A percentile compares a stretch with the other conserved stretches of the same genome.
These are phyloP conservation scores for Colletotrichum gloeosporioides DNA, from an alignment of 2,329 filamentous ascomycete genomes.

Conservation along the genomic window DNA sequence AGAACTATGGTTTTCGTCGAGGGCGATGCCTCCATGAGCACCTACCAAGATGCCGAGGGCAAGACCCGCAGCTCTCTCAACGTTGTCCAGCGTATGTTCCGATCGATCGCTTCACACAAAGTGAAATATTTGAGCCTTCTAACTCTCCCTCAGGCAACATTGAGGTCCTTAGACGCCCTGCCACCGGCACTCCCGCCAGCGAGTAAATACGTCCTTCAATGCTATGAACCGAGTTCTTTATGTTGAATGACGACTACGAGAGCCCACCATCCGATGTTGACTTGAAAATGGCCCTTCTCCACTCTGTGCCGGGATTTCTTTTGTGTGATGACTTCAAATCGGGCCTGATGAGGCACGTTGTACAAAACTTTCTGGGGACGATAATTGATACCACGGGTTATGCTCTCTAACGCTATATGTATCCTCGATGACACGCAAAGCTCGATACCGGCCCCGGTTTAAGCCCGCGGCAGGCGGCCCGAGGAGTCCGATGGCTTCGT, in stretches of 20 bases:
- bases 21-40: constrained; percentile 75
- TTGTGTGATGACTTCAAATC: constrained; percentile 3
- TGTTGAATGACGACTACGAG: background rate
- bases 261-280: background rate
- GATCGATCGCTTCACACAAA: background rate
- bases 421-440: background rate
- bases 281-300: background rate
- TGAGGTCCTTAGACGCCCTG: constrained; percentile 51
- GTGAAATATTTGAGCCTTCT: constrained; percentile 6
- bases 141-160: constrained; percentile 41
- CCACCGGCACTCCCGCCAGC: constrained; percentile 23
- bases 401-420: background rate
- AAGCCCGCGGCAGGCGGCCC: background rate
- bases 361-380: constrained; percentile 7
- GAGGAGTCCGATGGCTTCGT: background rate
- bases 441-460: background rate
- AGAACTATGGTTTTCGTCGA: constrained; percentile 85
- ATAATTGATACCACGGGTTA: constrained; percentile 20
- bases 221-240: background rate
- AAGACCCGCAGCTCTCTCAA: constrained; percentile 68
- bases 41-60: constrained; percentile 74
- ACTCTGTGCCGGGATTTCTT: background rate
- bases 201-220: constrained; percentile 8
- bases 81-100: constrained; percentile 80
- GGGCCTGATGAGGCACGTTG: background rate